Evolutionary conservation across 1,284 basidiomycete genomes (phyloP).

Genomic region (Boletus subluridellus): DNA sequence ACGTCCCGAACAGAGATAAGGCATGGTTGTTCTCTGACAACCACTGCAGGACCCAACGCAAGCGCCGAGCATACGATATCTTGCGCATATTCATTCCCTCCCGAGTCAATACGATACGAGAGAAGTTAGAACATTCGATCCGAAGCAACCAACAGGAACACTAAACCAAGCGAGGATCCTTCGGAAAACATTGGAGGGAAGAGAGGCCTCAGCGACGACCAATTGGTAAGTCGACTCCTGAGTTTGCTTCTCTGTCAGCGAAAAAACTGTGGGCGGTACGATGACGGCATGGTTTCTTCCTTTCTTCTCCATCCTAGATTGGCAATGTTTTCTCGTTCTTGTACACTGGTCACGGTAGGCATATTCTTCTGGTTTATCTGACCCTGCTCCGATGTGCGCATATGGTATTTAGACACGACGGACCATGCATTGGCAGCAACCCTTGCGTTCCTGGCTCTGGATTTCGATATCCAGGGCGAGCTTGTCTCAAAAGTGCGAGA

Average conservation of each 20-base stretch:
- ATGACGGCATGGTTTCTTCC: neutral
- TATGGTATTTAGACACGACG: conserved; percentile 43
- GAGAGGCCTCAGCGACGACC: too few relatives aligned
- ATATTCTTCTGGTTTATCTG: neutral
- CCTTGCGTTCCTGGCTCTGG: neutral
- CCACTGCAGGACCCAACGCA: conserved; percentile 22
- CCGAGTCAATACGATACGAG: conserved; percentile 40
- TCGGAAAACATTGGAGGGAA: too few relatives aligned
- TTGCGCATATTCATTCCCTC: conserved; percentile 38
- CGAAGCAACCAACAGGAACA: conserved; percentile 14
- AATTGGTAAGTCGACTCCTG: neutral
- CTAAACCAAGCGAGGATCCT: conserved; percentile 29
- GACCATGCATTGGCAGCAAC: conserved; percentile 35
- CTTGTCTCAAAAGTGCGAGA: conserved; percentile 23
- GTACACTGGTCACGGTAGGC: conserved; percentile 53
- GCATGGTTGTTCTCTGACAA: conserved; percentile 31
- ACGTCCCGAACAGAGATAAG: neutral
- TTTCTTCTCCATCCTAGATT: conserved; percentile 34
- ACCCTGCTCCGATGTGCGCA: neutral
- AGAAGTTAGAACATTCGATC: conserved; percentile 25
- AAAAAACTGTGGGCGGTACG: too few relatives aligned
- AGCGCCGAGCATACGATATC: conserved; percentile 24
- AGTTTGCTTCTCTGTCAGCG: too few relatives aligned
- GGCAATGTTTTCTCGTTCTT: conserved; percentile 52
- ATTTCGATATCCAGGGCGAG: conserved; percentile 31